These are phyloP conservation scores for Wickerhamomyces sp. DNA, from an alignment of 1,139 yeast genomes.

Conservation along the genomic window DNA sequence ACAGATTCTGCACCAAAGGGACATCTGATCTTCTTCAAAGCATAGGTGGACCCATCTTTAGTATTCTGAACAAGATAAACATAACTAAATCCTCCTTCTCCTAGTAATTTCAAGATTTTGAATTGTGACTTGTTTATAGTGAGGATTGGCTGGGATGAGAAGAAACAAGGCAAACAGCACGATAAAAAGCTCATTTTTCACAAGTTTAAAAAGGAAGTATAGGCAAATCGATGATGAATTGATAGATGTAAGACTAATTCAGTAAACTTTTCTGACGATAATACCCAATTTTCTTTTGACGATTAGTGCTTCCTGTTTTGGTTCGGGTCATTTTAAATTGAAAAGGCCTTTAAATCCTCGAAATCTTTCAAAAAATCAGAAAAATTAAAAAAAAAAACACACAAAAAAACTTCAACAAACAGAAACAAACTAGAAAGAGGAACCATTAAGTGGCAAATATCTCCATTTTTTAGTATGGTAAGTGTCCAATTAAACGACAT, in stretches of 20 bases:
- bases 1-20: constrained; percentile 81
- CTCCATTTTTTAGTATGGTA: neutral
- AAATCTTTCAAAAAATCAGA: neutral
- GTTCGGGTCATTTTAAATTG: neutral
- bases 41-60: constrained; percentile 49
- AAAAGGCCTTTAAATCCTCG: neutral
- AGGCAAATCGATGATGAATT: too few species aligned
- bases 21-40: constrained; percentile 81
- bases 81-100: constrained; percentile 88
- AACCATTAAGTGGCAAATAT: neutral
- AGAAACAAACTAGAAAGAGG: neutral
- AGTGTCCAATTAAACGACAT: neutral
- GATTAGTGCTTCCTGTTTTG: neutral
- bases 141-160: constrained; percentile 42
- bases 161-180: constrained; percentile 26
- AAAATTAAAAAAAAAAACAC: neutral
- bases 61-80: constrained; percentile 70
- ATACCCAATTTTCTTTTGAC: neutral
- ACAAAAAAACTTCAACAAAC: neutral
- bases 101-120: constrained; percentile 62
- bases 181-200: constrained; percentile 1
- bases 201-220: too few species aligned
- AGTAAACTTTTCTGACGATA: neutral
- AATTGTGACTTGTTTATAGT: constrained; percentile 46
- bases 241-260: too few species aligned